Conservation (phyloP, 2,329 filamentous ascomycete species). For the Cladosporium cucumerinum region DNA sequence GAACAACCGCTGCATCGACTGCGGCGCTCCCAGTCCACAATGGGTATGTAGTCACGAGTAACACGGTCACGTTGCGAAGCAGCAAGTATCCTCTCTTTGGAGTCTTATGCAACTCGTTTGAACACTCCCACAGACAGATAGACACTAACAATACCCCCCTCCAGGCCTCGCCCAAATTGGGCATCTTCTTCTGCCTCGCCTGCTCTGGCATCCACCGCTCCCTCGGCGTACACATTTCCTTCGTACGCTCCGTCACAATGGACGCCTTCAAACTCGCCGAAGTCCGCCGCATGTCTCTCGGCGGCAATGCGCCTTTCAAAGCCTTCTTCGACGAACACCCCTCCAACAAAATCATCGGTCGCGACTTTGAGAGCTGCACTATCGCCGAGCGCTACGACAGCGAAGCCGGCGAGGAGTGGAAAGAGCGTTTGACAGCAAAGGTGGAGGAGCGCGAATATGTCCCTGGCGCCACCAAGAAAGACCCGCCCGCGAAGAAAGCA, state of each 20-base stretch:
- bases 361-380: constrained; percentile 76
- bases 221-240: constrained; percentile 95
- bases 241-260: constrained; percentile 97
- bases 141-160: constrained; percentile 35
- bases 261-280: constrained; percentile 94
- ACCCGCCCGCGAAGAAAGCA: constrained; percentile 11
- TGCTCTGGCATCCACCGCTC: constrained; percentile 94
- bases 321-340: constrained; percentile 70
- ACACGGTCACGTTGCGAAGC: neutral
- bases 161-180: constrained; percentile 80
- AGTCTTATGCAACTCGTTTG: neutral
- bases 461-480: constrained; percentile 37
- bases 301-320: constrained; percentile 85
- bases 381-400: constrained; percentile 88
- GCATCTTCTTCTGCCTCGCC: constrained; percentile 95
- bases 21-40: constrained; percentile 91
- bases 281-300: constrained; percentile 88
- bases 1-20: constrained; percentile 92
- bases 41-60: constrained; percentile 53
- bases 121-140: neutral
- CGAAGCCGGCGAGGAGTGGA: constrained; percentile 91
- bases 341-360: constrained; percentile 44
- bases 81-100: neutral
- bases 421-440: constrained; percentile 81
- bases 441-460: constrained; percentile 87